phyloP scores from a whole-genome alignment of 2,329 filamentous ascomycete genomes.

The Aspergillus fumigatus region DNA sequence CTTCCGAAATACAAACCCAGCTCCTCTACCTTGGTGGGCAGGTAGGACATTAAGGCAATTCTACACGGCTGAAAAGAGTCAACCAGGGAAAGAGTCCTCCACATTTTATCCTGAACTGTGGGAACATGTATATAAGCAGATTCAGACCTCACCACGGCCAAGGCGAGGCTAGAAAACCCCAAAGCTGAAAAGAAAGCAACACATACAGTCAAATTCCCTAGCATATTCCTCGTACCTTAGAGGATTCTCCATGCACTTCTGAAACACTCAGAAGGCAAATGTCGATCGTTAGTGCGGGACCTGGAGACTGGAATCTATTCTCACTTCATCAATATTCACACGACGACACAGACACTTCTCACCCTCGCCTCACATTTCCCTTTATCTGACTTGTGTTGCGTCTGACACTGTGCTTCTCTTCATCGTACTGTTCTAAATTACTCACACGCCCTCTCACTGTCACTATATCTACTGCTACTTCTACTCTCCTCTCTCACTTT shows the following conservation, averaged over 20 bases:
- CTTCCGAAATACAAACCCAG: conserved; percentile 37
- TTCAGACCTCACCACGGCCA: conserved; percentile 24
- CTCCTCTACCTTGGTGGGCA: conserved; percentile 34
- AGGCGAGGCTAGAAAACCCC: conserved; percentile 4
- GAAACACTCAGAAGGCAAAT: not conserved
- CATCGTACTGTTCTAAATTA: not conserved
- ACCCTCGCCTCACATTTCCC: not conserved
- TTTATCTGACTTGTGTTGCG: not conserved
- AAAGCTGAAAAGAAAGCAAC: not conserved
- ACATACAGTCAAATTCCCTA: not conserved
- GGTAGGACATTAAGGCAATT: conserved; percentile 35
- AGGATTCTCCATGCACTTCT: not conserved
- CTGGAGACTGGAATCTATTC: not conserved
- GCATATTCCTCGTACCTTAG: conserved; percentile 2
- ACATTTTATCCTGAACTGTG: conserved; percentile 42
- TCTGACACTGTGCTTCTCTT: not conserved
- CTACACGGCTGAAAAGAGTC: conserved; percentile 35
- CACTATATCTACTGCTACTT: conserved; percentile 4
- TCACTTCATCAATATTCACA: not conserved
- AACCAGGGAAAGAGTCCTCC: conserved; percentile 32
- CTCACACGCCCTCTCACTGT: not conserved
- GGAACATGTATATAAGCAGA: conserved; percentile 39
- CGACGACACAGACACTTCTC: not conserved
- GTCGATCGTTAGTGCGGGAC: not conserved
- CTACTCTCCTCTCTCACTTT: not conserved